Evolutionary conservation across 192 early-diverging fungal species (phyloP).

Genomic region (Coemansia sp.): DNA sequence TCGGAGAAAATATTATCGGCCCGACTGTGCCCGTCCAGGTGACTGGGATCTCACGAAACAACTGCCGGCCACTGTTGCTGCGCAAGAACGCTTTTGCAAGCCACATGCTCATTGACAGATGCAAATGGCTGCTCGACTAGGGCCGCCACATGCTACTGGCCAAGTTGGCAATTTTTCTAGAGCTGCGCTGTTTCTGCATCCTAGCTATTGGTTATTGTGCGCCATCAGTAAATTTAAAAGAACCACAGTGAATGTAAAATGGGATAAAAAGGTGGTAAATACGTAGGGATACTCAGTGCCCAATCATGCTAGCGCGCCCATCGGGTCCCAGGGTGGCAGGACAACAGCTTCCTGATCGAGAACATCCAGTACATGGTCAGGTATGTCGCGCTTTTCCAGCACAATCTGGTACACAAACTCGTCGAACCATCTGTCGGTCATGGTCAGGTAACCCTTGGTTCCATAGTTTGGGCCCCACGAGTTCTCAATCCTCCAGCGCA

Average conservation of each 20-base stretch:
- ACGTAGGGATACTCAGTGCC: not conserved
- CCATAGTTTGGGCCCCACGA: constrained; percentile 64
- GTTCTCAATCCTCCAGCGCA: constrained; percentile 79
- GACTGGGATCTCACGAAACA: too few relatives aligned
- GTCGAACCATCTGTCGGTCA: constrained; percentile 75
- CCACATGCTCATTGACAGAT: too few relatives aligned
- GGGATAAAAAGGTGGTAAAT: constrained; percentile 1
- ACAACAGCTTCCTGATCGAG: constrained; percentile 63
- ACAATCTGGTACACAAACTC: constrained; percentile 83
- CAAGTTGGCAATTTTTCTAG: too few relatives aligned
- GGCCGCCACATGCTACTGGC: too few relatives aligned
- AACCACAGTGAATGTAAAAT: not conserved
- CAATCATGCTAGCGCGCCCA: constrained; percentile 66
- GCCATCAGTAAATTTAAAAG: too few relatives aligned
- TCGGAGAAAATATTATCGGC: too few relatives aligned
- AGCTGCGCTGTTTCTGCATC: too few relatives aligned
- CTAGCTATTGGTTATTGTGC: too few relatives aligned
- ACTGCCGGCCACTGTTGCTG: too few relatives aligned
- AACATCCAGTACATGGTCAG: constrained; percentile 60
- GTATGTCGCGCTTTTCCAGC: constrained; percentile 63
- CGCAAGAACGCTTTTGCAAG: too few relatives aligned
- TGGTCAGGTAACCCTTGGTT: constrained; percentile 73
- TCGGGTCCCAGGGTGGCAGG: constrained; percentile 76
- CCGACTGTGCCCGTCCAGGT: too few relatives aligned
- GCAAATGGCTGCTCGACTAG: too few relatives aligned